Evolutionary conservation across 768 basidiomycete genomes (phyloP), one percentile per base, ranked within the genome.

Genomic region (Hygrophorus pudorinus): DNA sequence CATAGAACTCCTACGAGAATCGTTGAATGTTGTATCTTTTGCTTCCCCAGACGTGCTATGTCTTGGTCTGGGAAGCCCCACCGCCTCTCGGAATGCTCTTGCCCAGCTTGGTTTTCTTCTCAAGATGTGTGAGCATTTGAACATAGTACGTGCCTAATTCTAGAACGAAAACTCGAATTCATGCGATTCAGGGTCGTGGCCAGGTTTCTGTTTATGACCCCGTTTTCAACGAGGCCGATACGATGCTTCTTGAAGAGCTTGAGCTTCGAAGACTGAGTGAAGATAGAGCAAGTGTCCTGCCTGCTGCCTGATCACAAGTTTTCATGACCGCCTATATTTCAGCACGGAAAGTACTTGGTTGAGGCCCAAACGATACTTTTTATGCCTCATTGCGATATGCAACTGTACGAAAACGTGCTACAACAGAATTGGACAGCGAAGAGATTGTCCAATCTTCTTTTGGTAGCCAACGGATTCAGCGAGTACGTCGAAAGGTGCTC

Each of bases 381-480:
- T 63, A 85, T 86, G 82, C 85, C 83, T 16, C 85, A 87, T 59
- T 86, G 85, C 57, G 81, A 84, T 54, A 55, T 81, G 59, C 70
- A 70, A 48, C 67, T 87, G 20, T 84, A 86, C 58, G 82, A 88
- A 56, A 68, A 63, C 50, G 54, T 85, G 36, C 60, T 87, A 44
- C 68, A 70, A 46, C 68, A 70, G 10, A 85, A 85, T 56, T 82
- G 80, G 79, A 61, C 65, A 37, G 55, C 47, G 21, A 65, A 65
- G 21, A 61, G 61, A 16, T 59, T 85, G 41, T 55, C 64, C 45
- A 65, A 63, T 46, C 54, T 79, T 17, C 53, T 85, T 42, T 64
- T 88, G 42, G 54, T 88, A 48, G 80, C 76, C 44, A 88, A 88
- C 62, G 68, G 63, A 42, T 65, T 88, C 48, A 59, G 64, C 50